A percentile compares a stretch with the other conserved stretches of the same genome.
phyloP scores from a whole-genome alignment of 2,329 filamentous ascomycete genomes.

The Thelonectria rubi region DNA sequence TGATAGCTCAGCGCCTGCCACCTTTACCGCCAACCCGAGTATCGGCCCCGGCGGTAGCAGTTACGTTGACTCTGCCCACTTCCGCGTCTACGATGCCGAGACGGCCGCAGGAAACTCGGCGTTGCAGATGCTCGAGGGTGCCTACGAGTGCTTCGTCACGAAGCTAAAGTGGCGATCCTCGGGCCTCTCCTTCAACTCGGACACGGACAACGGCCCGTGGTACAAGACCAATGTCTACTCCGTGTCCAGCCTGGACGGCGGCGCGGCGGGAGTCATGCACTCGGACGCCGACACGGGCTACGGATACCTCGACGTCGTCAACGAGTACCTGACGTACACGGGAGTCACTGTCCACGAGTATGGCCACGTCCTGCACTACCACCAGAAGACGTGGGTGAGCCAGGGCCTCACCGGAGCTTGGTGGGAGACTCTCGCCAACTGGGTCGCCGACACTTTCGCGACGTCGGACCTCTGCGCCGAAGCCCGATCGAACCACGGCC shows the following conservation, averaged over 20 bases:
- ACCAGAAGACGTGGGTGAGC: slow-evolving; percentile 54
- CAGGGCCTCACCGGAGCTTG: slow-evolving; percentile 58
- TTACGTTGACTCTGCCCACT: slow-evolving; percentile 50
- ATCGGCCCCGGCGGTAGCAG: slow-evolving; percentile 46
- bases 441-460: slow-evolving; percentile 58
- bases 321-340: slow-evolving; percentile 49
- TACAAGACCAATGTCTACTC: slow-evolving; percentile 59
- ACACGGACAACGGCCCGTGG: slow-evolving; percentile 49
- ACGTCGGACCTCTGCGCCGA: slow-evolving; percentile 55
- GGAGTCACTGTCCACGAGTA: slow-evolving; percentile 59
- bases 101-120: slow-evolving; percentile 36
- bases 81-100: slow-evolving; percentile 50
- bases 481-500: slow-evolving; percentile 48
- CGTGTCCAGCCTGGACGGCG: slow-evolving; percentile 48
- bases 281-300: slow-evolving; percentile 52
- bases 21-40: slow-evolving; percentile 44
- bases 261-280: slow-evolving; percentile 55
- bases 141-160: slow-evolving; percentile 53
- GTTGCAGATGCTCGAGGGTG: slow-evolving; percentile 56
- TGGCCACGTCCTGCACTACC: slow-evolving; percentile 59
- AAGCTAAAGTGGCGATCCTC: slow-evolving; percentile 51
- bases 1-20: slow-evolving; percentile 28
- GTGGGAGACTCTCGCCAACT: slow-evolving; percentile 63
- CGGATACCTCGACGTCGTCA: slow-evolving; percentile 55
- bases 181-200: slow-evolving; percentile 49